These are phyloP conservation scores for Pseudognaphalium luteoalbum DNA, from an alignment of 129 eudicot species.

Conservation along the genomic window DNA sequence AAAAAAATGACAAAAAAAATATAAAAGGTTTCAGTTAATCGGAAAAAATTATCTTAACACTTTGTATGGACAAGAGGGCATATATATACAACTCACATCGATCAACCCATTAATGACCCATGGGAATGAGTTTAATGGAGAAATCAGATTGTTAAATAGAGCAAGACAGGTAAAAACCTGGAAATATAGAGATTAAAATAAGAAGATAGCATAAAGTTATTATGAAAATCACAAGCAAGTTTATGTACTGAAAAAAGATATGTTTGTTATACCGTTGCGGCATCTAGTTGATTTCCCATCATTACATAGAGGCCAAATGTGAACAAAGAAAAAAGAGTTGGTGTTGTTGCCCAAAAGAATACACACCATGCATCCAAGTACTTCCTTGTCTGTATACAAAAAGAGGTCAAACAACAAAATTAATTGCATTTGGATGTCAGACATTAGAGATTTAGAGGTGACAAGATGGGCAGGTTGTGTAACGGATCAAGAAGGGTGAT, in stretches of 20 bases:
- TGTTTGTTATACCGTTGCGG: conserved; percentile 71
- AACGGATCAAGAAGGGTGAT: not conserved
- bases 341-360: conserved; percentile 99
- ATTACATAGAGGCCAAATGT: conserved; percentile 85
- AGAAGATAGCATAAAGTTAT: not conserved
- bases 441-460: not conserved
- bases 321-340: conserved; percentile 87
- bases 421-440: conserved; percentile 1
- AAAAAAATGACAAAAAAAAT: conserved; percentile 11
- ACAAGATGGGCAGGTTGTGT: not conserved
- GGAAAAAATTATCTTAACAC: not conserved
- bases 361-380: conserved; percentile 99
- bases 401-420: conserved; percentile 6
- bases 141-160: conserved; percentile 80
- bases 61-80: conserved; percentile 11
- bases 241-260: conserved; percentile 8
- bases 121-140: conserved; percentile 95
- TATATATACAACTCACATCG: conserved; percentile 60
- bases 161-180: conserved; percentile 99
- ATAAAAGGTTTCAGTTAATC: not conserved
- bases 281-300: conserved; percentile 90
- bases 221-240: conserved; percentile 15
- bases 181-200: conserved; percentile 24
- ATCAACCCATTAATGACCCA: conserved; percentile 98
- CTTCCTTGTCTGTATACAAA: conserved; percentile 65